Evolutionary conservation across 495 filamentous ascomycete species (phyloP).

Genomic region (Lineolata rhizophorae): DNA sequence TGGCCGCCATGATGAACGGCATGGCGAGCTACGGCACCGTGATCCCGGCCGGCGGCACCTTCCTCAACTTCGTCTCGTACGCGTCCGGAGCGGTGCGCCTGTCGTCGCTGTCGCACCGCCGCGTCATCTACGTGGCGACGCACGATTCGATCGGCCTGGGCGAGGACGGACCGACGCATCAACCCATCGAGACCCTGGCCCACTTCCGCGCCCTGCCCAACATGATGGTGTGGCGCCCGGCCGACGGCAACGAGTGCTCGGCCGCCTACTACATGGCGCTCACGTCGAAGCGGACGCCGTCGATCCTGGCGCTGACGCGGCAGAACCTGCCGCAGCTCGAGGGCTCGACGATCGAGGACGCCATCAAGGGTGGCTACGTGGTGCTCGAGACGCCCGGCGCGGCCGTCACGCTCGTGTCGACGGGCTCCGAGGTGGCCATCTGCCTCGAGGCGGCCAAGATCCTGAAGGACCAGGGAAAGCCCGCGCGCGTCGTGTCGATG

Average conservation of each 20-base stretch:
- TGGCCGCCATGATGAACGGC: slow-evolving; percentile 98
- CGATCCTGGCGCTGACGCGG: slow-evolving; percentile 82
- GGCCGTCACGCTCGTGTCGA: slow-evolving; percentile 75
- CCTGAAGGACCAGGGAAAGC: slow-evolving; percentile 74
- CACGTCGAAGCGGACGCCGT: slow-evolving; percentile 75
- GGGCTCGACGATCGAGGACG: slow-evolving; percentile 67
- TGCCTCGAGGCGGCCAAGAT: slow-evolving; percentile 77
- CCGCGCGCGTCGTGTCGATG: slow-evolving; percentile 83
- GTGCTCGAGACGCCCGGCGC: slow-evolving; percentile 66
- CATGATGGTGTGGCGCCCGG: slow-evolving; percentile 99
- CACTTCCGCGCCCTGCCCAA: slow-evolving; percentile 99
- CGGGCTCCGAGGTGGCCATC: slow-evolving; percentile 88
- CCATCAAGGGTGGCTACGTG: slow-evolving; percentile 87
- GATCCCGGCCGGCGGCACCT: slow-evolving; percentile 85
- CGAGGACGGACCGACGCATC: slow-evolving; percentile 96
- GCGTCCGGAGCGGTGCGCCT: slow-evolving; percentile 88
- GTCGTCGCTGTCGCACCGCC: slow-evolving; percentile 75
- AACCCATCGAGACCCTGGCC: slow-evolving; percentile 97
- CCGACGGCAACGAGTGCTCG: slow-evolving; percentile 95
- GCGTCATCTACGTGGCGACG: slow-evolving; percentile 88
- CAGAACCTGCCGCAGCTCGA: slow-evolving; percentile 98
- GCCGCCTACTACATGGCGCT: slow-evolving; percentile 94
- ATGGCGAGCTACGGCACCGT: slow-evolving; percentile 86
- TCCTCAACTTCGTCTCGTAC: slow-evolving; percentile 99
- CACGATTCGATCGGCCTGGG: slow-evolving; percentile 99